phyloP scores from a whole-genome alignment of 2,329 filamentous ascomycete genomes.

The Colletotrichum cuscutae region DNA sequence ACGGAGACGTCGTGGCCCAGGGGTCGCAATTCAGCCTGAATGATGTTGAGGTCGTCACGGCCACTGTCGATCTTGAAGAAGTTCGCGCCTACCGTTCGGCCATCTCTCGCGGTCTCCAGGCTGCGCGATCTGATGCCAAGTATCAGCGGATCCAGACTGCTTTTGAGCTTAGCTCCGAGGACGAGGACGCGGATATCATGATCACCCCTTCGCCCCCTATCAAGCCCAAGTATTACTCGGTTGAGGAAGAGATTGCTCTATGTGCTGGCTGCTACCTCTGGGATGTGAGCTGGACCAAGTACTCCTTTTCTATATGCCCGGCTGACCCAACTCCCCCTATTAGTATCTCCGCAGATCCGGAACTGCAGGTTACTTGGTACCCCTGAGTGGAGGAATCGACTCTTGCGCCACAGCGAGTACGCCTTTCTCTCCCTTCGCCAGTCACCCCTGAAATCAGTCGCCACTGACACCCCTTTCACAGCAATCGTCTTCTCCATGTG shows the following conservation, averaged over 20 bases:
- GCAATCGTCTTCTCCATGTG: slow-evolving; percentile 60
- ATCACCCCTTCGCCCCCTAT: slow-evolving; percentile 53
- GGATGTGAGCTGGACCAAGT: slow-evolving; percentile 48
- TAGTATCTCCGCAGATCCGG: slow-evolving; percentile 33
- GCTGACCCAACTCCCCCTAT: neutral
- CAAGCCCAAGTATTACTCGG: slow-evolving; percentile 64
- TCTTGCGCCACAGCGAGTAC: slow-evolving; percentile 60
- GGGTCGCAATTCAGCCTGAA: slow-evolving; percentile 54
- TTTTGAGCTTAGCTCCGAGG: slow-evolving; percentile 46
- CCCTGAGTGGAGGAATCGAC: slow-evolving; percentile 67
- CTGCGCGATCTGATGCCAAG: slow-evolving; percentile 54
- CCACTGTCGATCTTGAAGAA: slow-evolving; percentile 77
- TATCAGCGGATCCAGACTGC: slow-evolving; percentile 57
- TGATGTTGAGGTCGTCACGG: slow-evolving; percentile 73
- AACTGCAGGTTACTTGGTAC: slow-evolving; percentile 65
- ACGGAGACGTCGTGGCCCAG: slow-evolving; percentile 66
- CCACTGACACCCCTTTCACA: slow-evolving; percentile 28
- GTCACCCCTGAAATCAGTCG: neutral
- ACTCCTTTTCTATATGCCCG: neutral
- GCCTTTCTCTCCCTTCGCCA: neutral
- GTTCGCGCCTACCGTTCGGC: slow-evolving; percentile 71
- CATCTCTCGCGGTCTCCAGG: slow-evolving; percentile 67
- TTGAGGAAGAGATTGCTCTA: slow-evolving; percentile 75
- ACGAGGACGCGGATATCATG: slow-evolving; percentile 53
- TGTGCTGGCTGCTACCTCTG: slow-evolving; percentile 75